Evolutionary conservation across 176 grass and related monocot genomes (phyloP).

Genomic region (Leersia perrieri): DNA sequence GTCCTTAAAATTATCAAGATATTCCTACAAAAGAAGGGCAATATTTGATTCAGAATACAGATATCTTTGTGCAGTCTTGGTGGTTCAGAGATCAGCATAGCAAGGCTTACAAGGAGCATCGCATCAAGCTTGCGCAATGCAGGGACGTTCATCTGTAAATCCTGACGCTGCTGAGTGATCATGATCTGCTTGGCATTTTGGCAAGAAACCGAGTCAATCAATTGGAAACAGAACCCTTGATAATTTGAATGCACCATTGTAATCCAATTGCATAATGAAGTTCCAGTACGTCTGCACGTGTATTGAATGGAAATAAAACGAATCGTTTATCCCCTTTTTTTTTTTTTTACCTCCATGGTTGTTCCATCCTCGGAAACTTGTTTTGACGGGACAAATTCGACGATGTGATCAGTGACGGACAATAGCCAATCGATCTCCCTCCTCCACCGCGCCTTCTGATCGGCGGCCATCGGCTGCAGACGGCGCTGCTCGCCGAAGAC

Average conservation of each 20-base stretch:
- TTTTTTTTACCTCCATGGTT: conserved; percentile 61
- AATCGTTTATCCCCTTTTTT: no score
- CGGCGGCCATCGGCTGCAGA: conserved; percentile 72
- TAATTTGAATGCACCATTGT: neutral
- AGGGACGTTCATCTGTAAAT: conserved; percentile 86
- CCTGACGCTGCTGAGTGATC: conserved; percentile 76
- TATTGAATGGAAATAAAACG: neutral
- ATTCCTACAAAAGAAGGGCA: conserved; percentile 34
- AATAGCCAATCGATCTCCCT: conserved; percentile 92
- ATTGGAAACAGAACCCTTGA: neutral
- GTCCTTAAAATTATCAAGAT: conserved; percentile 62
- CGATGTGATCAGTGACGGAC: conserved; percentile 74
- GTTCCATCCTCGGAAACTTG: conserved; percentile 61
- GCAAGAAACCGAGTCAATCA: neutral
- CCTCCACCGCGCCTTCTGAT: conserved; percentile 66
- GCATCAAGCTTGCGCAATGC: conserved; percentile 75
- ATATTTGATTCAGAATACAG: conserved; percentile 8
- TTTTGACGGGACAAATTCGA: conserved; percentile 76
- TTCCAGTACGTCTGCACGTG: neutral
- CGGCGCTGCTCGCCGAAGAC: conserved; percentile 81
- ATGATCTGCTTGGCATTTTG: conserved; percentile 54
- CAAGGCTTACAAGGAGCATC: conserved; percentile 72
- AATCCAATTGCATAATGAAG: neutral
- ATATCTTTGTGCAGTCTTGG: neutral
- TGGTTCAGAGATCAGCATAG: neutral